Evolutionary conservation across 768 basidiomycete species (phyloP).

Genomic region (Phaffia australis): DNA sequence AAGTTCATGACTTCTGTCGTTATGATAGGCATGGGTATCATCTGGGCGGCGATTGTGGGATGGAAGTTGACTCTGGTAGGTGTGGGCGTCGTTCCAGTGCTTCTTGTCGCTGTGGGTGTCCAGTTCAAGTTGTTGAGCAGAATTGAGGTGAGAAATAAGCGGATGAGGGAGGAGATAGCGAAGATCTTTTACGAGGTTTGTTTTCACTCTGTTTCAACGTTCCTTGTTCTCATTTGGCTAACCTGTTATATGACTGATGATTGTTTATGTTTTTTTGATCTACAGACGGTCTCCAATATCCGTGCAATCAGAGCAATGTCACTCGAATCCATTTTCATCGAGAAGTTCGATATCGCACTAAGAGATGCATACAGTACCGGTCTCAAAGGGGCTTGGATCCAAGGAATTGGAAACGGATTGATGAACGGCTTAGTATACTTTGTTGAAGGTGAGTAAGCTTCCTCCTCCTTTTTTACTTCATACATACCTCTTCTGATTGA

Average conservation of each 20-base stretch:
- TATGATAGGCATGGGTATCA: constrained; percentile 72
- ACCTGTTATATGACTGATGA: constrained; percentile 13
- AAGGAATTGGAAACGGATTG: constrained; percentile 73
- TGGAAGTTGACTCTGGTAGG: constrained; percentile 93
- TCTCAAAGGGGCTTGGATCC: constrained; percentile 68
- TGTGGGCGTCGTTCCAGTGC: constrained; percentile 73
- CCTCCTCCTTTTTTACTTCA: not conserved
- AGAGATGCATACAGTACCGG: constrained; percentile 56
- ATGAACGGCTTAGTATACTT: constrained; percentile 75
- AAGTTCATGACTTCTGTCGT: constrained; percentile 61
- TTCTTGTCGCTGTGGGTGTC: constrained; percentile 59
- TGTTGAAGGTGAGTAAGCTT: constrained; percentile 48
- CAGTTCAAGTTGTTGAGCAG: constrained; percentile 62
- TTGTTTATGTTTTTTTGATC: not conserved
- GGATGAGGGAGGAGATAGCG: constrained; percentile 72
- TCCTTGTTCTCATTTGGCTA: not conserved
- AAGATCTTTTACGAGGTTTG: constrained; percentile 73
- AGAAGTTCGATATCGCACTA: constrained; percentile 57
- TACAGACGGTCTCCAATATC: constrained; percentile 69
- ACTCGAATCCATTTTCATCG: constrained; percentile 58
- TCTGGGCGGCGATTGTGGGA: constrained; percentile 77
- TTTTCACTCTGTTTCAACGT: constrained; percentile 16
- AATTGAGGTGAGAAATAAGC: constrained; percentile 69
- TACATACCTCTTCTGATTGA: not conserved
- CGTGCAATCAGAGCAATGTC: constrained; percentile 80